These are phyloP conservation scores for Lagenidium sp. DNA, from an alignment of 352 stramenopile species.

Conservation along the genomic window DNA sequence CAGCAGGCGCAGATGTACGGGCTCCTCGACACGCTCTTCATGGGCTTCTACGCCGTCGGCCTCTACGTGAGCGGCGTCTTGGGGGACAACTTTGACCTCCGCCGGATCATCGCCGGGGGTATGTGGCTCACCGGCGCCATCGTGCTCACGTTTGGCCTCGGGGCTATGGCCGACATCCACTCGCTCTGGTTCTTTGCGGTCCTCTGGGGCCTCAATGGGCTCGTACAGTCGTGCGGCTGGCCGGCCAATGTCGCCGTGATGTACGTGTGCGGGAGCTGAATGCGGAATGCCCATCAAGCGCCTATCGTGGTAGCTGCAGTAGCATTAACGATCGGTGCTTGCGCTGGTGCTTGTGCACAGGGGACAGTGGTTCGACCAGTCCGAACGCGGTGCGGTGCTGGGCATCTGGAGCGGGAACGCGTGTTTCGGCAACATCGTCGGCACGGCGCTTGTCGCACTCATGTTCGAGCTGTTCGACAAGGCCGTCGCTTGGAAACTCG, in stretches of 20 bases:
- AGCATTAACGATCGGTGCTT: too few species aligned
- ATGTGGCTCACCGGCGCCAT: slow-evolving; percentile 61
- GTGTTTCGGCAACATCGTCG: slow-evolving; percentile 94
- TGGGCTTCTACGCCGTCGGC: slow-evolving; percentile 63
- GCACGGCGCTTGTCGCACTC: slow-evolving; percentile 70
- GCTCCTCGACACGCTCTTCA: slow-evolving; percentile 75
- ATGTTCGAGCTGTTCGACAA: slow-evolving; percentile 76
- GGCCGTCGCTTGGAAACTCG: slow-evolving; percentile 84
- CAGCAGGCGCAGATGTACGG: slow-evolving; percentile 77
- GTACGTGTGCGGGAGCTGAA: too few species aligned
- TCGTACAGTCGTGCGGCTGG: slow-evolving; percentile 78
- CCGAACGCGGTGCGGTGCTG: slow-evolving; percentile 82
- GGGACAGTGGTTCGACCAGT: slow-evolving; percentile 90
- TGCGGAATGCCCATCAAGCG: slow-evolving; percentile 28
- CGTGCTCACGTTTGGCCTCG: slow-evolving; percentile 53
- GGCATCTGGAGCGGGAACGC: slow-evolving; percentile 96
- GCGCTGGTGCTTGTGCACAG: slow-evolving; percentile 37
- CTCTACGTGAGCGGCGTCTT: slow-evolving; percentile 69
- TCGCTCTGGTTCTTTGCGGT: slow-evolving; percentile 60
- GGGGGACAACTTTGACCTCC: slow-evolving; percentile 58
- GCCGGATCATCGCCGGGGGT: slow-evolving; percentile 53
- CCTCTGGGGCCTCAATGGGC: slow-evolving; percentile 65
- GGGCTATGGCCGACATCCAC: slow-evolving; percentile 46
- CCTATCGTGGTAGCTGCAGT: background rate
- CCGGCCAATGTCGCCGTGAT: slow-evolving; percentile 73